phyloP scores from a whole-genome alignment of 169 alveolate species.

The Ichthyophthirius multifiliis region DNA sequence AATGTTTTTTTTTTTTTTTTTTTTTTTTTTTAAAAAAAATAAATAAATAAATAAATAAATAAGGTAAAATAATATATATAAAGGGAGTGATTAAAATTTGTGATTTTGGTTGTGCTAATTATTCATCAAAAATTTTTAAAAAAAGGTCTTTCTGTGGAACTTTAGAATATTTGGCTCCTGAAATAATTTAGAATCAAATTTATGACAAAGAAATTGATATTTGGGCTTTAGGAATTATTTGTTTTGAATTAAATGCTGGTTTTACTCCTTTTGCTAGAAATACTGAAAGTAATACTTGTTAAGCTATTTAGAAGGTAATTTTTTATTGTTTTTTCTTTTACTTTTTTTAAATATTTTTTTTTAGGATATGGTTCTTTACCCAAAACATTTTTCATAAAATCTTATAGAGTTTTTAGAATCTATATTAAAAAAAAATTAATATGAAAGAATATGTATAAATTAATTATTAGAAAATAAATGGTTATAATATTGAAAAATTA shows the following conservation, averaged over 20 bases:
- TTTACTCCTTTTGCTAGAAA: conserved; percentile 59
- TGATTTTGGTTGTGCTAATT: conserved; percentile 55
- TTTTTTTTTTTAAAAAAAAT: too few relatives aligned
- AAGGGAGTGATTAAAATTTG: conserved; percentile 53
- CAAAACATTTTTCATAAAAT: too few relatives aligned
- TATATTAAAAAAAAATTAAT: too few relatives aligned
- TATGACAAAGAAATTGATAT: conserved; percentile 49
- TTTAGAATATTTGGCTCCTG: conserved; percentile 71
- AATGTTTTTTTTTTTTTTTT: too few relatives aligned
- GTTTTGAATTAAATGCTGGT: conserved; percentile 68
- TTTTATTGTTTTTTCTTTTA: not conserved
- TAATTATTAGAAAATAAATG: too few relatives aligned
- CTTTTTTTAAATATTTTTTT: too few relatives aligned
- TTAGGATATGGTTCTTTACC: too few relatives aligned
- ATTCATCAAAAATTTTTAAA: conserved; percentile 26
- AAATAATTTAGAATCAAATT: conserved; percentile 48
- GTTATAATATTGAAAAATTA: too few relatives aligned
- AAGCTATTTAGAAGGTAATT: not conserved
- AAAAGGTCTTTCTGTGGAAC: conserved; percentile 63
- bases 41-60: not conserved
- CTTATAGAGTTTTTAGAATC: too few relatives aligned
- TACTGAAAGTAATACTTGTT: not conserved
- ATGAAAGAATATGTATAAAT: too few relatives aligned
- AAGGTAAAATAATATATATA: not conserved
- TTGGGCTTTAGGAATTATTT: conserved; percentile 73